Base-by-base conservation (phyloP, 2,329 filamentous ascomycete species). In the Sporothrix brunneoviolacea region DNA sequence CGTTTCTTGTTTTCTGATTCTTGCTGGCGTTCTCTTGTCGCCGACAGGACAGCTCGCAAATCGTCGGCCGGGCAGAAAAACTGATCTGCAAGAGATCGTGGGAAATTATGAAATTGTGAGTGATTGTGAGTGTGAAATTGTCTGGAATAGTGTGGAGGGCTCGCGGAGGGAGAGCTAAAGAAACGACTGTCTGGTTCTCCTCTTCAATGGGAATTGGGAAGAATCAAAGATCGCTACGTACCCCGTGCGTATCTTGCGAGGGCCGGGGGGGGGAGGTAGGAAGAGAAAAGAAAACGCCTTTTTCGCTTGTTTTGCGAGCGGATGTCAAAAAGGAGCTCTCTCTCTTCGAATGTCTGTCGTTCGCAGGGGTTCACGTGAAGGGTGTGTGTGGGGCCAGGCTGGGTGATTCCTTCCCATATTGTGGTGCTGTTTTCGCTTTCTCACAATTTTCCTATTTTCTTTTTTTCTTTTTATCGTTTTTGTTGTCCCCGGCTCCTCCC, bases 171-270 rank as follows among this genome's bases (percentile, higher is more conserved):
- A n/a, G n/a, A n/a, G n/a, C n/a, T n/a, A n/a, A n/a, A n/a, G n/a
- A n/a, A n/a, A n/a, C n/a, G n/a, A n/a, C n/a, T n/a, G n/a, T n/a
- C 36, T 16, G 37, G 18, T 40, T 48, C 36, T 22, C 39, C 19
- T 16, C 13, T 16, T 16, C 36, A 48, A 32, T 30, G 35, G 44
- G 10, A 22, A 38, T 33, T 16, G 35, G 39, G 15, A 18, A 32
- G 33, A 37, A 27, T n/a, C 33, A 36, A 36, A 30, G 45, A 41
- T 41, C n/a, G 38, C 38, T 8, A 36, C 16, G 38, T 21, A 42
- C 28, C 15, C 47, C 38, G 38, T 49, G 47, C 46, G 47, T 42
- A 37, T 49, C 35, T 37, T n/a, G n/a, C 21, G 32, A 33, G 41
- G 41, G 35, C 18, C 13, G 22, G 44, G 22, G 33, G 7, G n/a